Evolutionary conservation across 2,329 filamentous ascomycete species (phyloP), one percentile per base, ranked within the genome.

Genomic region (Fusarium subglutinans): DNA sequence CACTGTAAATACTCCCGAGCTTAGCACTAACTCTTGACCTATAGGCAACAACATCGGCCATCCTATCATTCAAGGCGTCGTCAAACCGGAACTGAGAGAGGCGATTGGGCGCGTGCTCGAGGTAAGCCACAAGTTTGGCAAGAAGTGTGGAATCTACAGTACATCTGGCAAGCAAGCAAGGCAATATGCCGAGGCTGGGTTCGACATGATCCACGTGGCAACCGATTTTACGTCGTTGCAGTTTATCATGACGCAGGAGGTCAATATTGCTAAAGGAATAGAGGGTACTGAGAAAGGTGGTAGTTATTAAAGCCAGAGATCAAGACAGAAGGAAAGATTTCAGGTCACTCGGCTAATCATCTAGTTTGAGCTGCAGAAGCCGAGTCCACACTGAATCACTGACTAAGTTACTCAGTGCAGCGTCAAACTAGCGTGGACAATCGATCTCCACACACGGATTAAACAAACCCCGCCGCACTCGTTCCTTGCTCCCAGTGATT

Each of bases 11-110:
- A 24, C 41, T 17, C 1, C 5, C 5, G 7, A 24, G 7, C 5
- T 18, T 4, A 47, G 18, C 2, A 47, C 7, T 47, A 10, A 47
- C 6, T 7, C 3, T 15, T 8, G 12, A 22, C 2, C 0, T 20
- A 1, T 2, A 47, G 44, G 44, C 5, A 47, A 47, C 6, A 47
- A 47, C 3, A 47, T 47, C 1, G 26, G 44, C 0, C 26, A 47
- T 47, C 44, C 44, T 15, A 22, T 47, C 9, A 28, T 22, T 10
- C 4, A 47, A 22, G 24, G 44, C 26, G 0, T 47, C 13, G 9
- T 47, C 4, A 11, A 47, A 8, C 8, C 24, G 5, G 18, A 47
- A 3, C 1, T 47, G 6, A 5, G 6, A 22, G 24, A 47, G 0
- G 26, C 44, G 1, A 4, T 47, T 22, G 9, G 12, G 18, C 44